A percentile compares a stretch with the other conserved stretches of the same genome.
phyloP scores from a whole-genome alignment of 768 basidiomycete genomes.

The Leccinum broughii region DNA sequence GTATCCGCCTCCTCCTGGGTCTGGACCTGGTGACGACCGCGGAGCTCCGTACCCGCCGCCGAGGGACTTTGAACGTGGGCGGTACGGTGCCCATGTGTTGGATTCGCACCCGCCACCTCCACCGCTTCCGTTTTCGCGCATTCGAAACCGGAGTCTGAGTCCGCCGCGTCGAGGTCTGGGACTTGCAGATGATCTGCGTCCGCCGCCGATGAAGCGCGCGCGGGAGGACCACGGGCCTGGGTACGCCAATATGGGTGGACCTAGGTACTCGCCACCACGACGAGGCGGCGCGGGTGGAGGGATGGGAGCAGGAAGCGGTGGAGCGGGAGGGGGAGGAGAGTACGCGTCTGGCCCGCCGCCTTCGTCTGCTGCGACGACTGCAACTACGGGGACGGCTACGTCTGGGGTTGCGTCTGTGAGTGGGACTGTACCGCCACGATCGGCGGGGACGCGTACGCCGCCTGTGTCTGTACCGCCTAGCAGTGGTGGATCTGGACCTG shows the following conservation, averaged over 20 bases:
- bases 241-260: slow-evolving; percentile 6
- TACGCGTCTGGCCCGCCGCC: slow-evolving; percentile 26
- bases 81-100: slow-evolving; percentile 20
- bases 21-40: slow-evolving; percentile 16
- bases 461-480: slow-evolving; percentile 28
- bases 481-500: slow-evolving; percentile 9
- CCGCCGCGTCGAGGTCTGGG: slow-evolving; percentile 32
- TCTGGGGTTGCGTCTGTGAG: slow-evolving; percentile 1
- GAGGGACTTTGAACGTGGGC: slow-evolving; percentile 34
- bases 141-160: slow-evolving; percentile 49
- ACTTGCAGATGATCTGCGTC: slow-evolving; percentile 41
- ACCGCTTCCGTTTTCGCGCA: slow-evolving; percentile 34
- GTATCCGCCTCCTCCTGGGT: slow-evolving; percentile 13
- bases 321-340: slow-evolving; percentile 9
- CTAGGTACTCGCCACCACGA: slow-evolving; percentile 34
- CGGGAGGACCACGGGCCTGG: slow-evolving; percentile 43
- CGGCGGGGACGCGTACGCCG: slow-evolving; percentile 22
- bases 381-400: not conserved
- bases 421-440: slow-evolving; percentile 8
- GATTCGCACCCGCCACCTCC: slow-evolving; percentile 20
- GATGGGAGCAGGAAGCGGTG: not conserved
- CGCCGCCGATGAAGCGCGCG: slow-evolving; percentile 47
- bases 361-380: slow-evolving; percentile 16
- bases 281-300: slow-evolving; percentile 10
- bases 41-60: slow-evolving; percentile 21